A percentile compares a stretch with the other conserved stretches of the same genome.
Evolutionary conservation across 768 basidiomycete genomes (phyloP).

Genomic region (Trametes meyenii): DNA sequence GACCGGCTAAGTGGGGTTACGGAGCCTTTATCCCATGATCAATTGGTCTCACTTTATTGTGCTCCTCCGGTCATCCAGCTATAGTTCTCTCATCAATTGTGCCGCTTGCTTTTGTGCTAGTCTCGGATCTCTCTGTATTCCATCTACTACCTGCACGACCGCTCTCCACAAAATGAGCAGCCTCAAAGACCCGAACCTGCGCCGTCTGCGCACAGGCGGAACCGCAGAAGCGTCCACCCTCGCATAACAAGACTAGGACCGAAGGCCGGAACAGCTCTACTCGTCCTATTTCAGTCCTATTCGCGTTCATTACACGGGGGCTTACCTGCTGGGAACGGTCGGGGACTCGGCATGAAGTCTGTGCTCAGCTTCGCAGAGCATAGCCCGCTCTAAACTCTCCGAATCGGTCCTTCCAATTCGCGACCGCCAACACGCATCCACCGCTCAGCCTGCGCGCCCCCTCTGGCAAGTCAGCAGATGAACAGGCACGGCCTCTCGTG

Average conservation of each 20-base stretch:
- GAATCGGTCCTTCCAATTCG: background rate
- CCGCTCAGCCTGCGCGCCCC: slow-evolving; percentile 7
- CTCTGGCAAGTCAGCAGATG: slow-evolving; percentile 16
- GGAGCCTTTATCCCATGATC: slow-evolving; percentile 5
- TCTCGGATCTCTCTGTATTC: no score
- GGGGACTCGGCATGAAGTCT: slow-evolving; percentile 10
- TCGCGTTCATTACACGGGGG: slow-evolving; percentile 1
- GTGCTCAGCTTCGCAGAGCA: slow-evolving; percentile 14
- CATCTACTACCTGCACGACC: no score
- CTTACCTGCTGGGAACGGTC: slow-evolving; percentile 1
- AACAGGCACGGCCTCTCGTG: slow-evolving; percentile 8
- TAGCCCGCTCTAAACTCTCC: slow-evolving; percentile 12
- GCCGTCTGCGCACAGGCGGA: no score
- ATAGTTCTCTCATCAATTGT: background rate
- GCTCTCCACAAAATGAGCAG: no score
- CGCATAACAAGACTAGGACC: no score
- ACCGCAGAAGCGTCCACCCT: no score
- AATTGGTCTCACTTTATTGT: slow-evolving; percentile 4
- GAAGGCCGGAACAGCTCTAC: background rate
- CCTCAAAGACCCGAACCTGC: no score
- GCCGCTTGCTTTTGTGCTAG: background rate
- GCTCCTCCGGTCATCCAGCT: background rate
- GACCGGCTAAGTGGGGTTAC: slow-evolving; percentile 13
- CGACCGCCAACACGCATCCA: slow-evolving; percentile 14
- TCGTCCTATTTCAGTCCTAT: background rate